Evolutionary conservation across 129 eudicot species (phyloP).

Genomic region (Silybum marianum): DNA sequence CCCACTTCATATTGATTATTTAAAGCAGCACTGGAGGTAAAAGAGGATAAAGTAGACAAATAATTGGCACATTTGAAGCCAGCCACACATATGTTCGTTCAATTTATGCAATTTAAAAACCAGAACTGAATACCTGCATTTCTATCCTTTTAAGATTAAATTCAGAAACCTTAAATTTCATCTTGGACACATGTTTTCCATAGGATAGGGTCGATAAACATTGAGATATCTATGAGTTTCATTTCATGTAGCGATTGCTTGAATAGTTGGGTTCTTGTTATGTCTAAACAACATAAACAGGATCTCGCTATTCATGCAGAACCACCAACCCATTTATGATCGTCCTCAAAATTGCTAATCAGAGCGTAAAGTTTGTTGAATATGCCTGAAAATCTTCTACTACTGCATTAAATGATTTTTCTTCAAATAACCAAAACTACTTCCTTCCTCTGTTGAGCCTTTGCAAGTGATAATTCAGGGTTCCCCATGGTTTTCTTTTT

Average conservation of each 20-base stretch:
- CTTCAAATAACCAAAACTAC: constrained; percentile 16
- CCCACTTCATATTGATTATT: no score
- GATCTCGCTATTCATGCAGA: constrained; percentile 1
- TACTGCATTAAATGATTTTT: neutral
- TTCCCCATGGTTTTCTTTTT: constrained; percentile 42
- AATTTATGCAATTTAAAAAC: neutral
- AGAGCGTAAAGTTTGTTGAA: constrained; percentile 11
- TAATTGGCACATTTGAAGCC: neutral
- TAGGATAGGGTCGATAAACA: neutral
- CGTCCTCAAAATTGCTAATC: neutral
- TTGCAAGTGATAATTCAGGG: constrained; percentile 43
- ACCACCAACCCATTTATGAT: constrained; percentile 22
- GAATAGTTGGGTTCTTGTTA: constrained; percentile 7
- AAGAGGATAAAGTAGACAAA: no score
- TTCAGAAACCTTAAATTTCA: neutral
- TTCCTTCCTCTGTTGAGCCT: constrained; percentile 47
- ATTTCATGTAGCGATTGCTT: neutral
- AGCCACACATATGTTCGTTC: neutral
- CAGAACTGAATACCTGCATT: neutral
- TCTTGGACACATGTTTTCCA: constrained; percentile 15
- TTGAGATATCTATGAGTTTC: constrained; percentile 2
- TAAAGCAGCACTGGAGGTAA: no score
- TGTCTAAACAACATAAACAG: constrained; percentile 9
- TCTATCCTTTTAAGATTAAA: neutral
- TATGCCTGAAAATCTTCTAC: constrained; percentile 25